Conservation (phyloP, 805 yeast species). For the Komagataella ulmi region DNA sequence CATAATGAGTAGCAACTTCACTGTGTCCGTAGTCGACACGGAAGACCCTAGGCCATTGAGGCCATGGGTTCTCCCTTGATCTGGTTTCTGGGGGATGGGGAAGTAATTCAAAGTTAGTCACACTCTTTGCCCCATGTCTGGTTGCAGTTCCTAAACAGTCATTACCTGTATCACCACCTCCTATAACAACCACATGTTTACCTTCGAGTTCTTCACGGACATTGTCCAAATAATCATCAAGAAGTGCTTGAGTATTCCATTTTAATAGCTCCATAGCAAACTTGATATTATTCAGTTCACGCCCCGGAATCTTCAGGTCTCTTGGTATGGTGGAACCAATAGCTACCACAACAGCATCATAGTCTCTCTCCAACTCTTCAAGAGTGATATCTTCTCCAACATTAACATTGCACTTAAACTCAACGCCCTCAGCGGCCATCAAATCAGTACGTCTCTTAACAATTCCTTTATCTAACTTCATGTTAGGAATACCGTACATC, state of each 20-base stretch:
- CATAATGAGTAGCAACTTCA: constrained; percentile 89
- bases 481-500: constrained; percentile 99
- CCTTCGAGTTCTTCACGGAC: constrained; percentile 63
- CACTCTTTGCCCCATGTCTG: constrained; percentile 93
- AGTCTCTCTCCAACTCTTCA: constrained; percentile 45
- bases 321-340: constrained; percentile 96
- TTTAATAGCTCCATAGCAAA: constrained; percentile 89
- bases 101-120: constrained; percentile 83
- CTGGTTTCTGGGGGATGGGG: constrained; percentile 84
- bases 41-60: constrained; percentile 98
- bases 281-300: constrained; percentile 79
- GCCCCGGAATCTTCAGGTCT: constrained; percentile 88
- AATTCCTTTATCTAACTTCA: constrained; percentile 89
- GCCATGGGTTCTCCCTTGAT: constrained; percentile 97
- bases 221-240: constrained; percentile 68
- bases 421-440: constrained; percentile 81
- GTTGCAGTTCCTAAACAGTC: constrained; percentile 97
- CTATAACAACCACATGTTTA: constrained; percentile 89
- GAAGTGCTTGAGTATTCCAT: constrained; percentile 80
- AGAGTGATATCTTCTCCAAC: constrained; percentile 76
- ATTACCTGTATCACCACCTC: constrained; percentile 99
- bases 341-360: constrained; percentile 82
- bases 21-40: constrained; percentile 96
- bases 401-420: constrained; percentile 62
- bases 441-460: constrained; percentile 90